Evolutionary conservation across 2,329 filamentous ascomycete genomes (phyloP).

Genomic region (Coniosporium tulheliwenetii): DNA sequence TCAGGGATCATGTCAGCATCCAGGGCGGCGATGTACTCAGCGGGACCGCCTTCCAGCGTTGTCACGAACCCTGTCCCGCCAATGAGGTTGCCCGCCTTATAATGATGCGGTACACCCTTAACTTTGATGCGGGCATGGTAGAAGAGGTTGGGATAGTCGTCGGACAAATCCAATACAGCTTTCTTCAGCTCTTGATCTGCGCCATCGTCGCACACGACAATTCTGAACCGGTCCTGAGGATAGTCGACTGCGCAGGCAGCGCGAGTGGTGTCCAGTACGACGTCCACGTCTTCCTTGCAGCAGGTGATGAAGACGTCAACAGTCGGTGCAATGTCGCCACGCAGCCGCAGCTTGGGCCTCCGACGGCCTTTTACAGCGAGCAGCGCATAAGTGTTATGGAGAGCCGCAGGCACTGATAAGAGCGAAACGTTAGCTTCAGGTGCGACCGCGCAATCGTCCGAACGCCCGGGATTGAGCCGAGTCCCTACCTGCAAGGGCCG

Average conservation of each 20-base stretch:
- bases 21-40: slow-evolving; percentile 44
- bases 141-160: slow-evolving; percentile 21
- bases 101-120: slow-evolving; percentile 29
- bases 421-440: no score
- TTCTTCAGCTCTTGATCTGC: slow-evolving; percentile 17
- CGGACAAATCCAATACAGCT: slow-evolving; percentile 17
- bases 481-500: not conserved
- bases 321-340: slow-evolving; percentile 16
- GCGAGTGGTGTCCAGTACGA: slow-evolving; percentile 24
- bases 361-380: not conserved
- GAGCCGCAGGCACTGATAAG: no score
- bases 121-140: slow-evolving; percentile 28
- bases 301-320: slow-evolving; percentile 29
- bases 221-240: slow-evolving; percentile 18
- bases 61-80: slow-evolving; percentile 27
- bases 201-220: slow-evolving; percentile 26
- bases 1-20: slow-evolving; percentile 57
- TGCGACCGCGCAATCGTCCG: no score
- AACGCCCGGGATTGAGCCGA: no score
- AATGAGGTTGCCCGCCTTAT: slow-evolving; percentile 51
- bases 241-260: slow-evolving; percentile 24
- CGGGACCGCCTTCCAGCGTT: slow-evolving; percentile 37
- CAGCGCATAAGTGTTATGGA: no score
- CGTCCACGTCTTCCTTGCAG: slow-evolving; percentile 26
- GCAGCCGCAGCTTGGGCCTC: slow-evolving; percentile 1